phyloP scores from a whole-genome alignment of 306 rosid species.

The Rubus idaeus region DNA sequence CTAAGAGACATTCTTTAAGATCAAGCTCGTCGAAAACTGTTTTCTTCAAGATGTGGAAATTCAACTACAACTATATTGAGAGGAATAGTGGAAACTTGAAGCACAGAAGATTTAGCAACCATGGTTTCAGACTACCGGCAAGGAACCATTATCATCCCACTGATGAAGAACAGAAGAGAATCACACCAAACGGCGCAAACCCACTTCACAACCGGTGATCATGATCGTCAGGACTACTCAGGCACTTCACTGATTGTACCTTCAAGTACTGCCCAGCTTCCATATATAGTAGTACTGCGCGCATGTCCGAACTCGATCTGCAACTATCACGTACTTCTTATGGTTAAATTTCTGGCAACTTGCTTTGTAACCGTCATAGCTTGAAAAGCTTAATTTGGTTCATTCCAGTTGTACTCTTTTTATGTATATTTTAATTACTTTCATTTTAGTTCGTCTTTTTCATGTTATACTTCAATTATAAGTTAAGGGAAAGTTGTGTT shows the following conservation, averaged over 20 bases:
- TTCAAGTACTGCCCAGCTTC: neutral
- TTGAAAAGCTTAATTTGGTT: neutral
- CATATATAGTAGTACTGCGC: neutral
- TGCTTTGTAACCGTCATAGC: neutral
- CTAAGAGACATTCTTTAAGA: constrained; percentile 3
- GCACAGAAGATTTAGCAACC: constrained; percentile 22
- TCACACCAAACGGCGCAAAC: constrained; percentile 39
- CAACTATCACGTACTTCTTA: neutral
- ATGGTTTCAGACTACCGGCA: constrained; percentile 15
- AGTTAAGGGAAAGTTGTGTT: too few species aligned
- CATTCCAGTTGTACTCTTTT: neutral
- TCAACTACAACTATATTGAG: neutral
- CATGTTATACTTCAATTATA: neutral
- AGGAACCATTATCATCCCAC: neutral
- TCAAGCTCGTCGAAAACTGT: constrained; percentile 7
- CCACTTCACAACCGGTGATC: constrained; percentile 41
- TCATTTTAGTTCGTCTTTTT: neutral
- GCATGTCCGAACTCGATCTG: neutral
- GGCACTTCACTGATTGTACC: neutral
- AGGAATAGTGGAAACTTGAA: constrained; percentile 12
- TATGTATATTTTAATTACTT: neutral
- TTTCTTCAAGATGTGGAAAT: constrained; percentile 15
- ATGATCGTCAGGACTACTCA: neutral
- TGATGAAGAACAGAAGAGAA: constrained; percentile 35
- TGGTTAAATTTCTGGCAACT: neutral